A percentile compares a stretch with the other conserved stretches of the same genome.
These are phyloP conservation scores for Camelina neglecta DNA, from an alignment of 345 rosid species.

Conservation along the genomic window DNA sequence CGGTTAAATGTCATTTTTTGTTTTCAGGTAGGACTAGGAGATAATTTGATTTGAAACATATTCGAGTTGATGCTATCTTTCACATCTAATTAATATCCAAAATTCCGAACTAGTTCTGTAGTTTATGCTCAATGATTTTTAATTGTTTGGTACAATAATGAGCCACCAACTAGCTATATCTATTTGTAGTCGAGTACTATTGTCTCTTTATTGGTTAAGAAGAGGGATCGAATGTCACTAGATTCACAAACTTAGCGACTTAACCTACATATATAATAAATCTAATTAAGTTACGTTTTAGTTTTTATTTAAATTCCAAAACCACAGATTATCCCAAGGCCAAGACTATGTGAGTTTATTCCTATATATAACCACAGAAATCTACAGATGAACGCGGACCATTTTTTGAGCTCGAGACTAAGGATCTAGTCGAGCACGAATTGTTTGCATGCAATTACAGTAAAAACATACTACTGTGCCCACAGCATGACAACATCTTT, in stretches of 20 bases:
- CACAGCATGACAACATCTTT: too few species aligned
- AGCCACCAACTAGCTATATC: not conserved
- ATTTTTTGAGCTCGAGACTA: too few species aligned
- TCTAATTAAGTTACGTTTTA: too few species aligned
- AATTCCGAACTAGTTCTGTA: slow-evolving; percentile 10
- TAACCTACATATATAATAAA: not conserved
- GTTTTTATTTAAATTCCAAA: too few species aligned
- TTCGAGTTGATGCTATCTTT: slow-evolving; percentile 24
- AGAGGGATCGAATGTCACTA: not conserved
- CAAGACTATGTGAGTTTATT: too few species aligned
- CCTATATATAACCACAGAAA: too few species aligned
- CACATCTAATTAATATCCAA: slow-evolving; percentile 13
- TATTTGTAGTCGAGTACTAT: not conserved
- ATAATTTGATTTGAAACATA: slow-evolving; percentile 27
- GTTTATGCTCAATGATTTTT: slow-evolving; percentile 2
- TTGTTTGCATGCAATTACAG: too few species aligned
- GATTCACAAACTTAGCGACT: slow-evolving; percentile 10
- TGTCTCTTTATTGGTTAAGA: not conserved
- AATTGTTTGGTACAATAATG: not conserved
- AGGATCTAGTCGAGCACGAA: too few species aligned
- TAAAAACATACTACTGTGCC: too few species aligned
- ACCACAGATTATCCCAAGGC: too few species aligned
- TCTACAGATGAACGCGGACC: too few species aligned
- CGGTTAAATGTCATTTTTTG: slow-evolving; percentile 23
- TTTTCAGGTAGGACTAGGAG: slow-evolving; percentile 17